phyloP scores from a whole-genome alignment of 805 yeast genomes.

The Sugiyamaella qingdaonensis region DNA sequence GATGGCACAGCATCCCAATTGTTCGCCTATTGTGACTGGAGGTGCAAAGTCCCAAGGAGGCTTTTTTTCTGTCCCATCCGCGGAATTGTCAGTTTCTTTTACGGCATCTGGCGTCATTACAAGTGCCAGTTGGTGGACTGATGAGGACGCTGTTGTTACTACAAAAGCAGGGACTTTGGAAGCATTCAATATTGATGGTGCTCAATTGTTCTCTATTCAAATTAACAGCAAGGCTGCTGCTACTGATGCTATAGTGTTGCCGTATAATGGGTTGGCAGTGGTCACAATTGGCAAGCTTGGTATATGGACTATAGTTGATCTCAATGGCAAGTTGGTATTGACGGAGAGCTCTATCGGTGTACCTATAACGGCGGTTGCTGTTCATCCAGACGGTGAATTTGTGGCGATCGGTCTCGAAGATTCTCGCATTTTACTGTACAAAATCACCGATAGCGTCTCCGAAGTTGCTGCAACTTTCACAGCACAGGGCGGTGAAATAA shows the following conservation, averaged over 20 bases:
- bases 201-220: neutral
- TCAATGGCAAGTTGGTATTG: slow-evolving; percentile 10
- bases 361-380: slow-evolving; percentile 21
- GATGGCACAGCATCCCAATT: slow-evolving; percentile 7
- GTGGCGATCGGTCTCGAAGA: slow-evolving; percentile 37
- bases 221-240: neutral
- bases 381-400: slow-evolving; percentile 50
- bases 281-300: slow-evolving; percentile 13
- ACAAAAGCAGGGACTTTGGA: slow-evolving; percentile 19
- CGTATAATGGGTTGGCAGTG: slow-evolving; percentile 2
- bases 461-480: slow-evolving; percentile 33
- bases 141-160: slow-evolving; percentile 12
- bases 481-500: slow-evolving; percentile 24
- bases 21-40: slow-evolving; percentile 15
- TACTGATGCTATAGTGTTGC: neutral
- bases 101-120: slow-evolving; percentile 18
- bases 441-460: slow-evolving; percentile 35
- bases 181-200: slow-evolving; percentile 5
- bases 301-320: slow-evolving; percentile 16
- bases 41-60: slow-evolving; percentile 22
- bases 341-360: slow-evolving; percentile 13
- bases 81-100: slow-evolving; percentile 1
- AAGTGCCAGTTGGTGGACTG: slow-evolving; percentile 13
- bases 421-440: slow-evolving; percentile 37
- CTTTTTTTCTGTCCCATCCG: slow-evolving; percentile 11